A percentile compares a stretch with the other conserved stretches of the same genome.
Conservation (phyloP, 768 basidiomycete species). For the Mycena pura region DNA sequence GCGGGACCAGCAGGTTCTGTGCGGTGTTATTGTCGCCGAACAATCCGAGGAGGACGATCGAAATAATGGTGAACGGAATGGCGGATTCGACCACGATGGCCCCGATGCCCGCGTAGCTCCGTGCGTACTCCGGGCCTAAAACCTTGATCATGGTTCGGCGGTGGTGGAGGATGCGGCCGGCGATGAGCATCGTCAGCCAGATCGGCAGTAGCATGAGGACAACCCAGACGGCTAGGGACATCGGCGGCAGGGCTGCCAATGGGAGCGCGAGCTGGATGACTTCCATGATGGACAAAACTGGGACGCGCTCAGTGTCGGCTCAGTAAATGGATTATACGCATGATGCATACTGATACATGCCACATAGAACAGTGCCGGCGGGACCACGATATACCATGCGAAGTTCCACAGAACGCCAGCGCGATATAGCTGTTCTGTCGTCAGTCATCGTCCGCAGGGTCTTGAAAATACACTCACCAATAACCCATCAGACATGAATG, state of each 20-base stretch:
- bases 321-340: too few relatives aligned
- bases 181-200: slow-evolving; percentile 39
- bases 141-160: slow-evolving; percentile 28
- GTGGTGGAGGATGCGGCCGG: slow-evolving; percentile 38
- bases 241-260: slow-evolving; percentile 32
- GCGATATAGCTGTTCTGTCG: slow-evolving; percentile 40
- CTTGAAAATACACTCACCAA: slow-evolving; percentile 36
- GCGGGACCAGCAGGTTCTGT: slow-evolving; percentile 31
- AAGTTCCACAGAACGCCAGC: slow-evolving; percentile 40
- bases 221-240: slow-evolving; percentile 40
- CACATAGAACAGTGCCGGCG: slow-evolving; percentile 30
- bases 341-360: slow-evolving; percentile 23
- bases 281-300: slow-evolving; percentile 41
- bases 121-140: slow-evolving; percentile 34
- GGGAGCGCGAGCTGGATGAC: slow-evolving; percentile 40
- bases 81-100: slow-evolving; percentile 44
- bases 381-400: slow-evolving; percentile 26
- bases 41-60: slow-evolving; percentile 33
- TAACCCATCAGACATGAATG: slow-evolving; percentile 44
- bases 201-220: slow-evolving; percentile 41
- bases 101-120: slow-evolving; percentile 38
- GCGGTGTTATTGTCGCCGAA: slow-evolving; percentile 28
- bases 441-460: not conserved
- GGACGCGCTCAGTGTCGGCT: not conserved
- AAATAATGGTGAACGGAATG: slow-evolving; percentile 41